Base-by-base conservation (phyloP, 148 eudicot genomes). In the Diospyros kaki region DNA sequence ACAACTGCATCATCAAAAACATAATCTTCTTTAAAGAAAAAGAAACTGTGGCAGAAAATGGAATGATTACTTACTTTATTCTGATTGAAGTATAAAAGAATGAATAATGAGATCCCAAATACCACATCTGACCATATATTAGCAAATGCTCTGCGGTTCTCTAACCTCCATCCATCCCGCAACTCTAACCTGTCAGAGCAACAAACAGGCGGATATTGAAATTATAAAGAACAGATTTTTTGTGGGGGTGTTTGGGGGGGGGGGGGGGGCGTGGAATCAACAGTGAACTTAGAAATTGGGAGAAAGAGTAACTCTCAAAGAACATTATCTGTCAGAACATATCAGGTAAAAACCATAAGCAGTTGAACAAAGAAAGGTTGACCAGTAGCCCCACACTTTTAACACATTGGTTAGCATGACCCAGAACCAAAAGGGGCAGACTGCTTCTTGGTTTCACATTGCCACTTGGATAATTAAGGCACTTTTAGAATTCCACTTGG, bases 81-180 rank as follows among this genome's bases (percentile, higher is more conserved):
- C 83, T 91, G 96, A 83, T 88, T 89, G 84, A 89, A 88, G 89
- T 89, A 96, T 58, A 96, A 76, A 76, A 96, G 86, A 78, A 88
- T 56, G 81, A 96, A 96, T 69, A 96, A 60, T 28, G 98, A 86
- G 69, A 89, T 60, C 60, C 99, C 99, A 82, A 91, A 96, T 58
- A 88, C 86, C 80, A 86, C 76, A 83, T 96, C 99, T 42, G 99
- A 96, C 90, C 87, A 96, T 65, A 96, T 89, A 82, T 93, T 93
- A 74, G 98, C 98, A 87, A 93, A 96, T 75, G 99, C 94, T 52
- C 73, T 93, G 61, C 99, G 93, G 73, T 96, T 96, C 71, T 77
- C 83, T 72, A 96, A 73, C 75, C 99, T 89, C 90, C 85, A 82
- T 83, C 93, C 90, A 59, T 93, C 98, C 43, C 88, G 88, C 79